Base-by-base conservation (phyloP, 805 yeast species). In the Yarrowia osloensis region DNA sequence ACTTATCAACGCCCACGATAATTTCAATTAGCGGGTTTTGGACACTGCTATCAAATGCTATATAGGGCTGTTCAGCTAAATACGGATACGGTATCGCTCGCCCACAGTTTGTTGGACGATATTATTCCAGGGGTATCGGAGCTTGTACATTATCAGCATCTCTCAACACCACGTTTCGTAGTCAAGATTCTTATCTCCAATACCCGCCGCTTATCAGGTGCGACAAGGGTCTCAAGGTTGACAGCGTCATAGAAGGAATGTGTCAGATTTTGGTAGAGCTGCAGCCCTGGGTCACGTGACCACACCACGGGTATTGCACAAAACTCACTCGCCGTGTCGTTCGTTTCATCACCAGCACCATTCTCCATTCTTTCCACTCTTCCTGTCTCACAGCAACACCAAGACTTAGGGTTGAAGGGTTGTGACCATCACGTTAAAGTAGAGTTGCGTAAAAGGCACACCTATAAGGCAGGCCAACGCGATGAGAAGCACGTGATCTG, bases 391-490 rank as follows among this genome's bases (percentile, higher is more conserved):
- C 26, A 44, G 11, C 50, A 26, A 46, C 26, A 44, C 21, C 50
- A 26, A 46, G 19, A 11, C 55, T 50, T 50, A 50, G 55, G 55
- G 55, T 50, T 50, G 55, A 33, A 33, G 35, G 35, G 35, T 33
- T 33, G 35, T 33, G 35, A 31, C 33, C 39, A 50, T 50, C 55
- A 31, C 39, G 39, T 31, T 50, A 21, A 26, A 31, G 55, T 50
- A 50, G 55, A 50, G 55, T 50, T 50, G 55, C 39, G 39, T 50
- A 39, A 19, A 33, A 6, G 12, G n/a, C 40, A 50, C 57, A 50
- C 57, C 57, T 50, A 33, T 33, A 50, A 50, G 57, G 57, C 57
- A 50, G 40, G 57, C 57, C 57, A 50, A 50, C 57, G 57, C 57
- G 57, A 50, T 33, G 57, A 50, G 52, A 26, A 19, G 15, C 57